Conservation (phyloP, 1,284 basidiomycete species). For the Waitea zeae region DNA sequence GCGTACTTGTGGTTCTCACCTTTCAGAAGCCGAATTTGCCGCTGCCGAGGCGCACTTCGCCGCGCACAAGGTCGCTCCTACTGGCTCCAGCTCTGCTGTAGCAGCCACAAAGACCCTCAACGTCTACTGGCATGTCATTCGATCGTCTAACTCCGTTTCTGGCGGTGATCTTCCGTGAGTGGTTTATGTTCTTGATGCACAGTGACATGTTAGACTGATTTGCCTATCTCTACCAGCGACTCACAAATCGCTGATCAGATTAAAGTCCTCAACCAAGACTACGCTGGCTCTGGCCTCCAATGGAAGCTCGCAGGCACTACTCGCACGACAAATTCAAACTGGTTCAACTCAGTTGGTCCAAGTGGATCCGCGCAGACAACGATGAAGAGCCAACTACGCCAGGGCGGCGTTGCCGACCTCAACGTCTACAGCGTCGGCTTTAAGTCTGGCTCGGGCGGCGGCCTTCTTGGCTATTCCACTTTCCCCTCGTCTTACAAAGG, state of each 20-base stretch:
- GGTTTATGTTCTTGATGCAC: no score
- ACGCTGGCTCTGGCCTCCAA: constrained; percentile 20
- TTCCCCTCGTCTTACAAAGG: constrained; percentile 25
- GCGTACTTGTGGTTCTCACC: constrained; percentile 21
- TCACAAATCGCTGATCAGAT: constrained; percentile 24
- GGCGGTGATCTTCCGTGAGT: constrained; percentile 28
- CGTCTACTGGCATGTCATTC: constrained; percentile 32
- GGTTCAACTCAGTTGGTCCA: constrained; percentile 28
- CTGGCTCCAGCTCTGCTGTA: constrained; percentile 12
- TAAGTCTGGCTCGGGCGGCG: constrained; percentile 15
- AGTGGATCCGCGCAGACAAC: constrained; percentile 20
- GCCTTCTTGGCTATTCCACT: constrained; percentile 30
- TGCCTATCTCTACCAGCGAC: constrained; percentile 14
- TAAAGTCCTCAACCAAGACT: constrained; percentile 26
- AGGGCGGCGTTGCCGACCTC: constrained; percentile 22
- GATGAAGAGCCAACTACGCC: constrained; percentile 30
- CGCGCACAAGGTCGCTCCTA: constrained; percentile 17
- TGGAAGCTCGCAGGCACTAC: constrained; percentile 25
- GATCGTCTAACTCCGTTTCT: constrained; percentile 16
- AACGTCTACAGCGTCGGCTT: constrained; percentile 36
- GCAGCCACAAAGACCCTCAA: constrained; percentile 16
- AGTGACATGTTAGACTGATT: no score
- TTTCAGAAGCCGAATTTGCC: constrained; percentile 18
- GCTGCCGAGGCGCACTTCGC: constrained; percentile 24
- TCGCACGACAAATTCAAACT: constrained; percentile 26